These are phyloP conservation scores for Plasmodium cynomolgi DNA, from an alignment of 169 alveolate species.

Conservation along the genomic window DNA sequence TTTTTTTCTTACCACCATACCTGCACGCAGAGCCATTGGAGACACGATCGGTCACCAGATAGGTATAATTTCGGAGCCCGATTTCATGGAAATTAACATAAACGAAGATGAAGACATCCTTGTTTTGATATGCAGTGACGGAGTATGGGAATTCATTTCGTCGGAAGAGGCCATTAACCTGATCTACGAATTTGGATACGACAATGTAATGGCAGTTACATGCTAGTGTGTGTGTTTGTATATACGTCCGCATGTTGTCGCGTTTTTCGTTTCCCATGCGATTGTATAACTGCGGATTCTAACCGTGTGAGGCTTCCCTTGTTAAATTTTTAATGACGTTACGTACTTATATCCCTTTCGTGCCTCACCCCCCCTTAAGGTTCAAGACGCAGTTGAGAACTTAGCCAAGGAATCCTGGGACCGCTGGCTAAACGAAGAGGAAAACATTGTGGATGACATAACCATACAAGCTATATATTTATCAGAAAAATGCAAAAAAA, in stretches of 20 bases:
- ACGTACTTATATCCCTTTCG: neutral
- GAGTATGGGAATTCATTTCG: constrained; percentile 90
- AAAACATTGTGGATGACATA: constrained; percentile 90
- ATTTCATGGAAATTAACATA: constrained; percentile 44
- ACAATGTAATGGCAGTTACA: constrained; percentile 20
- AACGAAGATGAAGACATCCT: constrained; percentile 79
- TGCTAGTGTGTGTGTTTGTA: neutral
- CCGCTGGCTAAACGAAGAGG: constrained; percentile 90
- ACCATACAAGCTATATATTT: constrained; percentile 83
- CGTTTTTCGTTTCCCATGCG: neutral
- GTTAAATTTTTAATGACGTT: neutral
- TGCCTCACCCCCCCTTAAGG: constrained; percentile 44
- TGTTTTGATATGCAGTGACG: constrained; percentile 88
- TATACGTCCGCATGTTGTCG: neutral
- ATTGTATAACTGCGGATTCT: neutral
- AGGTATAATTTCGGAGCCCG: constrained; percentile 74
- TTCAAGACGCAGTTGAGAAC: constrained; percentile 84
- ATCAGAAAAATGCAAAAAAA: constrained; percentile 62
- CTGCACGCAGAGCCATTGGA: constrained; percentile 76
- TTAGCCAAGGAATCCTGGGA: constrained; percentile 90
- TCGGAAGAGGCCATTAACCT: constrained; percentile 87
- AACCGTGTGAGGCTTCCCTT: neutral
- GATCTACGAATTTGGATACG: constrained; percentile 80
- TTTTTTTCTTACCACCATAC: neutral
- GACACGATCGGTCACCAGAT: constrained; percentile 69